Evolutionary conservation across 345 rosid species (phyloP), one percentile per base, ranked within the genome.

Genomic region (Brassica juncea): DNA sequence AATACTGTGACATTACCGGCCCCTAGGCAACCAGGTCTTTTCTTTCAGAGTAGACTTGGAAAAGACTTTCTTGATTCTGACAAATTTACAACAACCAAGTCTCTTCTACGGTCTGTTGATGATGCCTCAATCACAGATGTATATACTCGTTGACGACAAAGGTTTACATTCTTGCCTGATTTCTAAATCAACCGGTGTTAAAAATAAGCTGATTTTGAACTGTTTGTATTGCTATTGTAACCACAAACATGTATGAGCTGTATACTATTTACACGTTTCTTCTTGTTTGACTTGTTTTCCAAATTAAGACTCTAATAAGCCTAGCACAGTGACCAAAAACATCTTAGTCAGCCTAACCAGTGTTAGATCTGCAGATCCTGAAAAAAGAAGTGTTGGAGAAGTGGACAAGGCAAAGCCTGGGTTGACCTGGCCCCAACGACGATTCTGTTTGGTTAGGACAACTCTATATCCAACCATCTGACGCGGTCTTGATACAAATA

Each of bases 321-420:
- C 23, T 15, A 16, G 6, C 9, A 54, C 7, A 6, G 23, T 15
- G 23, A n/a, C n/a, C 52, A 44, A 44, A 10, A 44, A 4, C n/a
- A 47, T 47, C 8, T 52, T n/a, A 15, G 0, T 52, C 23, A n/a
- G 2, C 58, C 15, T 52, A 52, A 5, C 39, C 58, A 39, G 28
- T 4, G 68, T 39, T 25, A 54, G 44, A 52, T 30, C 19, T 3
- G 49, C 30, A 16, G 16, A 2, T 55, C 32, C 64, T 1, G 52
- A 55, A 16, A 70, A 19, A 32, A 32, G 74, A 55, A 31, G 28
- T 44, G 28, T 8, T 73, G 69, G 77, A 63, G 70, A 62, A 73
- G 12, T 15, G 70, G 0, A 73, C 77, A 73, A 5, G 61, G 77
- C 70, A 63, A 44, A 73, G 61, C 31, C 47, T 30, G 1, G 77